Base-by-base conservation (phyloP, 331 rosid genomes). In the Quercus lobata region DNA sequence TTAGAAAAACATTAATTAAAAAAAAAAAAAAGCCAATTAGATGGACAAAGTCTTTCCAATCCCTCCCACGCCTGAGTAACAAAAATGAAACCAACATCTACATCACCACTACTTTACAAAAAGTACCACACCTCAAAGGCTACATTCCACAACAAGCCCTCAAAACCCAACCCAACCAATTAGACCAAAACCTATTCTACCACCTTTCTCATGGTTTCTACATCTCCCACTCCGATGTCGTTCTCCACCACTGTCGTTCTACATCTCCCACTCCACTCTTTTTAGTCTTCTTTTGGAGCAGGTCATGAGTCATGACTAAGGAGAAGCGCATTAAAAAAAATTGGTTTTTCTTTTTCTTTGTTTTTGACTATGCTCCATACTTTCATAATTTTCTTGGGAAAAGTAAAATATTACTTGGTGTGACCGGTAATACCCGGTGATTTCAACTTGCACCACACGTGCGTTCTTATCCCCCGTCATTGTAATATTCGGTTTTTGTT, bases 391-490 rank as follows among this genome's bases (percentile, higher is more conserved):
- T 77, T 72, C 75, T 68, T 30, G 21, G 68, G 56, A 69, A 77
- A 81, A 65, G 69, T 78, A 54, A 63, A 58, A 61, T 56, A 76
- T 79, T 62, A 81, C 56, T 54, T 71, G 1, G 6, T 57, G 15
- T 55, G 6, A 78, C 82, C 61, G 81, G 81, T 66, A 29, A 15
- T 69, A 62, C 4, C 69, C 72, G 46, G 83, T 71, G 72, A 69
- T 14, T 70, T 34, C 53, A 14, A 37, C 22, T 32, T 83, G 90
- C 77, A 83, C 81, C 94, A 75, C 96, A 93, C 97, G 93, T 89
- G 98, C 86, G 85, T 75, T 71, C 83, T 37, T 46, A 76, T 74
- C 71, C 72, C 16, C 41, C n/a, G 70, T 69, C 58, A 60, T 41
- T 49, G 71, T 14, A 14, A 12, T 27, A 25, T 61, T 7, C 35